Evolutionary conservation across 129 eudicot species (phyloP).

Genomic region (Pulicaria dysenterica): DNA sequence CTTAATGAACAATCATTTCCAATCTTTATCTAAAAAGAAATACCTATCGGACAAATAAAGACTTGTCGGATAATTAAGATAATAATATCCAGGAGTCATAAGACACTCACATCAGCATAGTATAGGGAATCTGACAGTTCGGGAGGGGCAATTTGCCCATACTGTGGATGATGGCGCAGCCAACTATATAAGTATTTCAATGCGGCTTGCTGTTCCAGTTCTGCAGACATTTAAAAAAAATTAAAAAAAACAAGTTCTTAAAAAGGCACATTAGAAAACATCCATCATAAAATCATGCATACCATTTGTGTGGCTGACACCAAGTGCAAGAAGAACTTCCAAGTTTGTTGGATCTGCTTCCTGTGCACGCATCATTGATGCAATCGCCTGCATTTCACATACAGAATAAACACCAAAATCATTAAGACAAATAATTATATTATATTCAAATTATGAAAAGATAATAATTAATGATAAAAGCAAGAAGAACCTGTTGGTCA

Average conservation of each 20-base stretch:
- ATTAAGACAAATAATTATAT: neutral
- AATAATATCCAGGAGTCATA: too few relatives aligned
- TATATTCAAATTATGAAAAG: neutral
- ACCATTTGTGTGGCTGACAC: slow-evolving; percentile 99
- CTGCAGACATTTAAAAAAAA: slow-evolving; percentile 41
- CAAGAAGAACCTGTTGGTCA: slow-evolving; percentile 78
- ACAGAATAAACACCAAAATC: neutral
- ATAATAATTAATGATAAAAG: slow-evolving; percentile 7
- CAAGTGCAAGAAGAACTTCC: slow-evolving; percentile 98
- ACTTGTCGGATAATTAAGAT: too few relatives aligned
- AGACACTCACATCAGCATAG: slow-evolving; percentile 74
- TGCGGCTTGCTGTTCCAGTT: slow-evolving; percentile 93
- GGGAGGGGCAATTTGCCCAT: slow-evolving; percentile 68
- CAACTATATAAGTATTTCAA: slow-evolving; percentile 86
- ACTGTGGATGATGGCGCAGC: slow-evolving; percentile 79
- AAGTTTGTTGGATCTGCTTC: slow-evolving; percentile 85
- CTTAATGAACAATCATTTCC: too few relatives aligned
- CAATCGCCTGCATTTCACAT: slow-evolving; percentile 66
- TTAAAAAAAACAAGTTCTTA: slow-evolving; percentile 4
- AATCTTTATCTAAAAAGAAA: too few relatives aligned
- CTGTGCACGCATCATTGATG: slow-evolving; percentile 94
- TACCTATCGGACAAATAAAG: too few relatives aligned
- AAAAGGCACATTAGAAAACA: neutral
- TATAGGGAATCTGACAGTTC: slow-evolving; percentile 70
- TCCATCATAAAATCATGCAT: neutral